These are phyloP conservation scores for Kwoniella pini DNA, from an alignment of 768 basidiomycete species.

Conservation along the genomic window DNA sequence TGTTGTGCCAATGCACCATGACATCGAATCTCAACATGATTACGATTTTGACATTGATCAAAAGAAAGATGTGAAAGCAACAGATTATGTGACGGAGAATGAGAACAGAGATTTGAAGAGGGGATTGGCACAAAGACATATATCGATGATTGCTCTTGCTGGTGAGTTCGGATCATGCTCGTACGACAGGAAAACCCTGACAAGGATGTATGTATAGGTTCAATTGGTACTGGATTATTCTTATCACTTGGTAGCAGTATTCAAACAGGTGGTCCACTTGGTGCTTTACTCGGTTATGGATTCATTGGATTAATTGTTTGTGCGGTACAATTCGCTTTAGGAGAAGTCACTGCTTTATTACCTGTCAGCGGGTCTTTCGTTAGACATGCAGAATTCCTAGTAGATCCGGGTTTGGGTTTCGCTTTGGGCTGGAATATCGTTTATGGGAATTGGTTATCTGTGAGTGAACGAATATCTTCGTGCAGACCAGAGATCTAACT, in stretches of 20 bases:
- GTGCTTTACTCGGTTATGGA: conserved; percentile 60
- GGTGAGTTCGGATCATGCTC: conserved; percentile 3
- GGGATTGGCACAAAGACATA: conserved; percentile 13
- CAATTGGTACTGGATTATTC: conserved; percentile 62
- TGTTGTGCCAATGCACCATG: not conserved
- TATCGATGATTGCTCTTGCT: conserved; percentile 21
- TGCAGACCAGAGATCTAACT: conserved; percentile 53
- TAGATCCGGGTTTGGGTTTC: conserved; percentile 49
- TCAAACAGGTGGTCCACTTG: conserved; percentile 62
- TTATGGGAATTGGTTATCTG: conserved; percentile 31
- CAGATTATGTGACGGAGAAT: conserved; percentile 17
- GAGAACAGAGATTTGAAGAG: conserved; percentile 13
- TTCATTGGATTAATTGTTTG: conserved; percentile 56
- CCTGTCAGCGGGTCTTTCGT: conserved; percentile 19
- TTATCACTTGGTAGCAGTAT: conserved; percentile 61
- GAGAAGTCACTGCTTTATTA: conserved; percentile 14
- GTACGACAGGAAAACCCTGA: not conserved
- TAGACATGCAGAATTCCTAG: conserved; percentile 15
- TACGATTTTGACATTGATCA: not conserved
- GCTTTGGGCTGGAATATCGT: conserved; percentile 42
- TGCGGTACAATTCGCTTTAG: conserved; percentile 11
- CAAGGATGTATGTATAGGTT: not conserved
- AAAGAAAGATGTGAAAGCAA: not conserved
- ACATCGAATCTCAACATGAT: not conserved
- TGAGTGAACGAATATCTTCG: conserved; percentile 46